Conservation (phyloP, 2,329 filamentous ascomycete genomes). For the Clarireedia paspali region DNA sequence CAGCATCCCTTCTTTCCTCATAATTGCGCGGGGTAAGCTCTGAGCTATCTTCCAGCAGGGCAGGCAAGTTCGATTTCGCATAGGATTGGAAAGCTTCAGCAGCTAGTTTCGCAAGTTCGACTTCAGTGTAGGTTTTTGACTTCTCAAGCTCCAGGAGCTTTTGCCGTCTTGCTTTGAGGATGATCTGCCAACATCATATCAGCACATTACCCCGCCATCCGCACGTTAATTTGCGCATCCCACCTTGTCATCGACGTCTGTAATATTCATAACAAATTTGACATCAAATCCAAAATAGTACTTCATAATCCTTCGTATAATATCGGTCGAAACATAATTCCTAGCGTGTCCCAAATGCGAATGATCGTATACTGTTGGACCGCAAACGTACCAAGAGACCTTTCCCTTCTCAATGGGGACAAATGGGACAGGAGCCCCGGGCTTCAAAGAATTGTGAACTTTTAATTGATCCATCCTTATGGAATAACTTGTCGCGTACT, state of each 20-base stretch:
- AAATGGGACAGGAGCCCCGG: conserved; percentile 24
- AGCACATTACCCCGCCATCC: neutral
- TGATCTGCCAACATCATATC: conserved; percentile 5
- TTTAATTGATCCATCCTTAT: conserved; percentile 24
- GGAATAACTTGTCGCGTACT: conserved; percentile 3
- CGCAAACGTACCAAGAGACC: conserved; percentile 62
- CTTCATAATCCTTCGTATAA: conserved; percentile 57
- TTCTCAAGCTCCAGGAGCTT: conserved; percentile 71
- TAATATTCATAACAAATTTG: conserved; percentile 68
- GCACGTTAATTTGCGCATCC: neutral
- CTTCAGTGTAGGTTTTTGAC: conserved; percentile 53
- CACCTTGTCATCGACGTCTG: conserved; percentile 57
- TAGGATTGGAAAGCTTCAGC: conserved; percentile 48
- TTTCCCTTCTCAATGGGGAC: conserved; percentile 15
- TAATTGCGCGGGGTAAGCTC: conserved; percentile 45
- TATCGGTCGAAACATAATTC: conserved; percentile 69
- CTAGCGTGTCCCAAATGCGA: conserved; percentile 59
- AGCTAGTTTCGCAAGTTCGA: conserved; percentile 40
- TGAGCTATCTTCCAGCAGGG: conserved; percentile 37
- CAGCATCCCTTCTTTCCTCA: conserved; percentile 39
- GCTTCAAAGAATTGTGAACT: conserved; percentile 28
- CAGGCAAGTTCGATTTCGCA: conserved; percentile 46
- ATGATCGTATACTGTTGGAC: conserved; percentile 63
- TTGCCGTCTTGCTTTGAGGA: conserved; percentile 59
- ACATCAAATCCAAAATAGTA: conserved; percentile 64